Percentiles rank a stretch among this genome's conserved stretches.
These are phyloP conservation scores for Cercospora canescens DNA, from an alignment of 2,329 filamentous ascomycete genomes.

Conservation along the genomic window DNA sequence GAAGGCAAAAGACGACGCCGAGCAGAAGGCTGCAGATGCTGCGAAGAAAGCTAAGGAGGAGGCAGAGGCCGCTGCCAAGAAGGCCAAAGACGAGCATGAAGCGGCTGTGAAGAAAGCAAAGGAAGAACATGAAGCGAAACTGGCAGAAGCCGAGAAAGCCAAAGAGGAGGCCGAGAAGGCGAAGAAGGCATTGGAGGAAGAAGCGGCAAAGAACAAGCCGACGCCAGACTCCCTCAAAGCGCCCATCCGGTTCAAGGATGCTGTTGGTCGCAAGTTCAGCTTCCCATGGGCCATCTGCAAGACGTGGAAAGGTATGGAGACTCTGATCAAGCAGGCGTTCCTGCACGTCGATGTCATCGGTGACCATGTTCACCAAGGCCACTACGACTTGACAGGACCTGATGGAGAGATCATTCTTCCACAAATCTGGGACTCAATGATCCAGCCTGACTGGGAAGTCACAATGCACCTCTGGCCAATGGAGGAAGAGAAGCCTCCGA, in stretches of 20 bases:
- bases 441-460: constrained; percentile 51
- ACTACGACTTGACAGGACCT: constrained; percentile 51
- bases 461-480: constrained; percentile 54
- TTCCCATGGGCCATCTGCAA: constrained; percentile 85
- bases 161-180: constrained; percentile 53
- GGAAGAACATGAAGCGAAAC: constrained; percentile 53
- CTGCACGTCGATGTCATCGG: constrained; percentile 48
- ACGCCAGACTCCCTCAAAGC: constrained; percentile 61
- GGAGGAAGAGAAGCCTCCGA: constrained; percentile 27
- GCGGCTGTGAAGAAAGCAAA: constrained; percentile 50
- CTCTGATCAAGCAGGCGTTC: constrained; percentile 52
- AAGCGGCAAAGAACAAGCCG: constrained; percentile 48
- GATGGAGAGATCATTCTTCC: constrained; percentile 52
- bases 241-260: constrained; percentile 88
- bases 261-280: constrained; percentile 85
- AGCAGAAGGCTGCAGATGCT: constrained; percentile 31
- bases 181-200: constrained; percentile 50
- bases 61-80: background rate
- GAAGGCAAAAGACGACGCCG: constrained; percentile 50
- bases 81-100: background rate
- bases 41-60: background rate
- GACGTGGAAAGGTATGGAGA: constrained; percentile 56
- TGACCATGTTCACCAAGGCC: constrained; percentile 47
- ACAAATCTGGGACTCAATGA: constrained; percentile 50
- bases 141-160: constrained; percentile 54